Base-by-base conservation (phyloP, 2,329 filamentous ascomycete species). In the Neofusicoccum sp. region DNA sequence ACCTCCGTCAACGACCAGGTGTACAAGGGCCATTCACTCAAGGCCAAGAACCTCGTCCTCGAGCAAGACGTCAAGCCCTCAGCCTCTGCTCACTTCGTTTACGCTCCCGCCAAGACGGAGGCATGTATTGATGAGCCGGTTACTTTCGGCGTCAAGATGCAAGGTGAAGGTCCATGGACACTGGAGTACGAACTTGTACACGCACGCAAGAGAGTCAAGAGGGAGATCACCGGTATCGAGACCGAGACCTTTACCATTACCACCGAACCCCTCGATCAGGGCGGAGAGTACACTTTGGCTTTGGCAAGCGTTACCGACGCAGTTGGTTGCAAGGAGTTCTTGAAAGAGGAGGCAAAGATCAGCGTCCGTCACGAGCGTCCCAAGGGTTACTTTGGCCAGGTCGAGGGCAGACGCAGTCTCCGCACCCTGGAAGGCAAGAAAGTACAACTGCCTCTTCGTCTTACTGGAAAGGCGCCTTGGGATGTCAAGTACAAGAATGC, bases 31-130 rank as follows among this genome's bases (percentile, higher is more conserved):
- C 82, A 88, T 54, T 79, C 81, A 28, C 76, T 96, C 24, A 65
- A 67, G 26, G 58, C 65, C 5, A 58, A 73, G 24, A 81, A 80
- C 30, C 83, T 88, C 63, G 76, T 85, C 8, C 78, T 98, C 41
- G 89, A 96, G 74, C 93, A 98, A 74, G 88, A 91, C 68, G 93
- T 99, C 66, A 96, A 96, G 74, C 95, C 95, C 8, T 90, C 93
- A 3, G 93, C 95, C 6, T 90, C 89, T 8, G 93, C 93, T 26
- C 77, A 78, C 33, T 86, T 88, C 63, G 81, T 92, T 60, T 81
- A 84, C 44, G 78, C 82, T 28, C 78, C 80, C 6, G 78, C 81
- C 20, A 78, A 80, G 24, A 81, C 86, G 63, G 87, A 84, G 67
- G 86, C 89, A 51, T 99, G 95, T 71, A 88, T 98, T 60, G 91